A percentile compares a stretch with the other conserved stretches of the same genome.
Conservation (phyloP, 345 rosid species). For the Pistacia integerrima region DNA sequence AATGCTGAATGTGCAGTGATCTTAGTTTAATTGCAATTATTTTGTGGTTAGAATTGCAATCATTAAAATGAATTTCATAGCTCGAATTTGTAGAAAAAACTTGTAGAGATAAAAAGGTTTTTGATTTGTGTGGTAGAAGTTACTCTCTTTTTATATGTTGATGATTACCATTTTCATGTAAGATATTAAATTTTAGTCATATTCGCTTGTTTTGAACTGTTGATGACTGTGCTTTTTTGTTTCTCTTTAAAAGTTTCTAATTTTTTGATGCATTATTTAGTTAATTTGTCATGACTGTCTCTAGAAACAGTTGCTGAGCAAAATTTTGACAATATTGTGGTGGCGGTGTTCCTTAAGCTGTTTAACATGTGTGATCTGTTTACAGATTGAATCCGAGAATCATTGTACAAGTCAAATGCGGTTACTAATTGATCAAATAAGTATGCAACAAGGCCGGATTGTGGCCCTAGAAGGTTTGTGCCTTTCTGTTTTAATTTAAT, state of each 20-base stretch:
- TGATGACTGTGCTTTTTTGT: no score
- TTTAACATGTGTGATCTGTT: background rate
- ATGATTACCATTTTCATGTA: no score
- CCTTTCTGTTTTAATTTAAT: background rate
- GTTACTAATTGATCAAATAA: slow-evolving; percentile 75
- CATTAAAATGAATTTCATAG: background rate
- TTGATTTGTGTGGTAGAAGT: no score
- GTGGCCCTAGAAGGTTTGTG: slow-evolving; percentile 71
- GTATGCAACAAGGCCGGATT: slow-evolving; percentile 71
- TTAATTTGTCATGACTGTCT: background rate
- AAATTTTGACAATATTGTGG: background rate
- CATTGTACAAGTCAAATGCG: slow-evolving; percentile 79
- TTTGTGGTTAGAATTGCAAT: background rate
- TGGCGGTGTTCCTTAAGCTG: background rate
- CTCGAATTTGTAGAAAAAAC: no score
- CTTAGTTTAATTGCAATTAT: background rate
- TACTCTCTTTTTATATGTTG: no score
- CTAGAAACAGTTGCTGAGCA: background rate
- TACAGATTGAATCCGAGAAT: slow-evolving; percentile 79
- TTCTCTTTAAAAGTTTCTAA: no score
- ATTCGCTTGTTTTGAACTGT: no score
- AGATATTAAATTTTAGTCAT: no score
- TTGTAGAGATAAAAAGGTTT: no score
- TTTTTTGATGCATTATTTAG: no score
- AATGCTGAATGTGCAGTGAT: no score